Percentiles rank a stretch among this genome's conserved stretches.
phyloP scores from a whole-genome alignment of 2,329 filamentous ascomycete genomes.

The Aspergillus neoniger region DNA sequence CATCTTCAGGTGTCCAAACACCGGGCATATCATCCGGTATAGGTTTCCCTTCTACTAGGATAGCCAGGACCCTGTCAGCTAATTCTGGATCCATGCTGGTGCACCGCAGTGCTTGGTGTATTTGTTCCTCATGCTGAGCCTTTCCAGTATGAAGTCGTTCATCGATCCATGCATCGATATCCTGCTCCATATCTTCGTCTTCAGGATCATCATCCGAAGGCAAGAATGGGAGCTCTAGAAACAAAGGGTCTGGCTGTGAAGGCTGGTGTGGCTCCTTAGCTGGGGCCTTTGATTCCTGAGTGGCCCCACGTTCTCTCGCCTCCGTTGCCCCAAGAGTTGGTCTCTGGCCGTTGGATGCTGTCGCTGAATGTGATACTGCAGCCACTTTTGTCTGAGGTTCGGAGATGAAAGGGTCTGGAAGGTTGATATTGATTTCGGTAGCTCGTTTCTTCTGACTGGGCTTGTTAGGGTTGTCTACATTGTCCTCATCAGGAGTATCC shows the following conservation, averaged over 20 bases:
- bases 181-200: conserved; percentile 21
- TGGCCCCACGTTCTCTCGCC: neutral
- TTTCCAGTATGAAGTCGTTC: conserved; percentile 33
- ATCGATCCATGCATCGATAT: conserved; percentile 45
- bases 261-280: conserved; percentile 10
- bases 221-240: conserved; percentile 36
- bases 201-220: conserved; percentile 21
- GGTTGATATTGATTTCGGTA: neutral
- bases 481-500: neutral
- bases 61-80: conserved; percentile 40
- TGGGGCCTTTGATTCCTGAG: neutral
- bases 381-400: neutral
- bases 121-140: conserved; percentile 31
- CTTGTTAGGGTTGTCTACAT: neutral
- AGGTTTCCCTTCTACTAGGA: conserved; percentile 31
- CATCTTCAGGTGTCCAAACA: conserved; percentile 52
- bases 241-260: conserved; percentile 21
- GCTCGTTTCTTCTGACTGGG: neutral
- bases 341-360: neutral
- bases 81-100: conserved; percentile 45
- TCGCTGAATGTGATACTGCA: neutral
- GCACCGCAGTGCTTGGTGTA: conserved; percentile 39
- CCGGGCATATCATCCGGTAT: conserved; percentile 47
- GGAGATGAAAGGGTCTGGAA: neutral
- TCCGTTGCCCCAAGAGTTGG: neutral